Conservation (phyloP, 23 red algal species). For the Pyropia haitanensis region DNA sequence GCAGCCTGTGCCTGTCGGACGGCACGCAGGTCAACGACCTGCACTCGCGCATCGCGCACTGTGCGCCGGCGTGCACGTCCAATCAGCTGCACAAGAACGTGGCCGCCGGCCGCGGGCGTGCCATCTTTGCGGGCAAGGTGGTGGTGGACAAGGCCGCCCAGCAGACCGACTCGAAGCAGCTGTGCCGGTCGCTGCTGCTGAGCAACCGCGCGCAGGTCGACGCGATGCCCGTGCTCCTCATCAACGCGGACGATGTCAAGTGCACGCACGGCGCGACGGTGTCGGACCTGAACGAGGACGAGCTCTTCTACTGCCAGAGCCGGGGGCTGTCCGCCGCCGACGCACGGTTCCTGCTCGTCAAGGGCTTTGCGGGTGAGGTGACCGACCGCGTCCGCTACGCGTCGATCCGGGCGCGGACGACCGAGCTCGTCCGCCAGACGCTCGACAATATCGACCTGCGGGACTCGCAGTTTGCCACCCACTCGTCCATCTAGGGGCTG, state of each 20-base stretch:
- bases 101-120: slow-evolving; percentile 33
- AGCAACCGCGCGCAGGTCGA: slow-evolving; percentile 49
- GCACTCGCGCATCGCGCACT: slow-evolving; percentile 65
- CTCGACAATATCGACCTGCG: neutral
- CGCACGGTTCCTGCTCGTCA: slow-evolving; percentile 48
- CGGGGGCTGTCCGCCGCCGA: slow-evolving; percentile 49
- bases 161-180: slow-evolving; percentile 53
- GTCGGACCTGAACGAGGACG: slow-evolving; percentile 59
- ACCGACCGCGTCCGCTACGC: slow-evolving; percentile 36
- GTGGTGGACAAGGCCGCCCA: slow-evolving; percentile 41
- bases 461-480: neutral
- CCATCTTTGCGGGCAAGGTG: slow-evolving; percentile 72
- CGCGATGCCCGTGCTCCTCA: slow-evolving; percentile 85
- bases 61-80: slow-evolving; percentile 15
- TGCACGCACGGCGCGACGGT: slow-evolving; percentile 92
- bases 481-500: neutral
- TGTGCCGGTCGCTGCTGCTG: slow-evolving; percentile 73
- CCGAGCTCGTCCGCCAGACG: slow-evolving; percentile 1
- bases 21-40: slow-evolving; percentile 51
- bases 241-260: slow-evolving; percentile 75
- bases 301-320: slow-evolving; percentile 79
- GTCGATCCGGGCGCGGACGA: slow-evolving; percentile 16
- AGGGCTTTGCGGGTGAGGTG: slow-evolving; percentile 43
- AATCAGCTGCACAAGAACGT: slow-evolving; percentile 92
- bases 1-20: slow-evolving; percentile 24